phyloP scores from a whole-genome alignment of 257 asterid species.

The Scutellaria barbata region DNA sequence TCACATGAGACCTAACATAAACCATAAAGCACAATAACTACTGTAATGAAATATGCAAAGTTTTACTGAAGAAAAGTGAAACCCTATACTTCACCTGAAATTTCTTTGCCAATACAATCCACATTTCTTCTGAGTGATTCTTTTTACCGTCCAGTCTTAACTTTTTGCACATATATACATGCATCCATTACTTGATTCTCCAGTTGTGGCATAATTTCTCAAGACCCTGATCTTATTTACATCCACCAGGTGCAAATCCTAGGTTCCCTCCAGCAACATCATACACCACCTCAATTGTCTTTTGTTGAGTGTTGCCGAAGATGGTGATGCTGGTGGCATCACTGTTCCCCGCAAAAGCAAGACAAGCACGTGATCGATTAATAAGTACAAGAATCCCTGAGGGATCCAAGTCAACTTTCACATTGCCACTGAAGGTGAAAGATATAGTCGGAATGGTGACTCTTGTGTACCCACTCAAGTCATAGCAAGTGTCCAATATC shows the following conservation, averaged over 20 bases:
- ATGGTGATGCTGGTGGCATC: constrained; percentile 46
- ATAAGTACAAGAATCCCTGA: constrained; percentile 41
- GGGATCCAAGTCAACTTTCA: constrained; percentile 44
- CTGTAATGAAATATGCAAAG: too few species aligned
- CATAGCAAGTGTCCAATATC: constrained; percentile 72
- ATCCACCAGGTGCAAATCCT: constrained; percentile 68
- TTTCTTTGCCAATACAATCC: not conserved
- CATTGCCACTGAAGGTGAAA: constrained; percentile 56
- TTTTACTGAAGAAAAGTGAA: not conserved
- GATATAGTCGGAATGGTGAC: constrained; percentile 53
- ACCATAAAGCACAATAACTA: not conserved
- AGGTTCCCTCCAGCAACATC: constrained; percentile 73
- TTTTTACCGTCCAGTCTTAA: not conserved
- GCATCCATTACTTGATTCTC: not conserved
- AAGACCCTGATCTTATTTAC: constrained; percentile 34
- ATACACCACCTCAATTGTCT: constrained; percentile 65
- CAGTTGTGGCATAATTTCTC: not conserved
- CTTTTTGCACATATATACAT: not conserved
- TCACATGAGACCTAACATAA: not conserved
- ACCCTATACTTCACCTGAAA: constrained; percentile 6
- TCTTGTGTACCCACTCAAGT: constrained; percentile 43
- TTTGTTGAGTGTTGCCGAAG: constrained; percentile 73
- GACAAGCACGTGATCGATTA: constrained; percentile 43
- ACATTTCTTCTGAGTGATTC: constrained; percentile 1
- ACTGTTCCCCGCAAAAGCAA: constrained; percentile 65